Evolutionary conservation across 169 alveolate genomes (phyloP).

Genomic region (Pseudocohnilembus persalinus): DNA sequence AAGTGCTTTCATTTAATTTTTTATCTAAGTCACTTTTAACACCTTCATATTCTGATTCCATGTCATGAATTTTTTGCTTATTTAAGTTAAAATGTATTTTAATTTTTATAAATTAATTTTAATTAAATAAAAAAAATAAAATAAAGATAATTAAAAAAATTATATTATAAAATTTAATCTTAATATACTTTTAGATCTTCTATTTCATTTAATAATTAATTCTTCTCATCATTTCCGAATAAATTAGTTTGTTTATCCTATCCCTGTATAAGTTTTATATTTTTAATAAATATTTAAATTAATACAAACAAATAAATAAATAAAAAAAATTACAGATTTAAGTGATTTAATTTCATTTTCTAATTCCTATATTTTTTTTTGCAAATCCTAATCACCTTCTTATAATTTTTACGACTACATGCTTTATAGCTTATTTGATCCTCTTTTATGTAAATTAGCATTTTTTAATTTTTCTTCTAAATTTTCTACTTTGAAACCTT

Average conservation of each 20-base stretch:
- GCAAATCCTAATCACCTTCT: neutral
- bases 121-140: neutral
- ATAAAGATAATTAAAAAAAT: neutral
- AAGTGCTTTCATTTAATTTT: constrained; percentile 18
- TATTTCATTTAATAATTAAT: neutral
- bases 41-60: neutral
- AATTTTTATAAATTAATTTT: neutral
- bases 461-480: neutral
- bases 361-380: neutral
- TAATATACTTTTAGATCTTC: neutral
- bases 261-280: no score
- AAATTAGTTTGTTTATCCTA: no score
- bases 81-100: neutral
- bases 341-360: neutral
- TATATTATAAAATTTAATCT: neutral
- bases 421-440: neutral
- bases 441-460: neutral
- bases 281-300: no score
- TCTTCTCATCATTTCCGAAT: neutral
- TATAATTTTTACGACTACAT: neutral
- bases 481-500: neutral
- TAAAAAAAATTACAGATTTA: neutral
- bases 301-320: neutral
- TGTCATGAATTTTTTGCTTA: constrained; percentile 6
- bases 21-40: constrained; percentile 2